Conservation (phyloP, 2,329 filamentous ascomycete genomes). For the Phaeomoniella chlamydospora region DNA sequence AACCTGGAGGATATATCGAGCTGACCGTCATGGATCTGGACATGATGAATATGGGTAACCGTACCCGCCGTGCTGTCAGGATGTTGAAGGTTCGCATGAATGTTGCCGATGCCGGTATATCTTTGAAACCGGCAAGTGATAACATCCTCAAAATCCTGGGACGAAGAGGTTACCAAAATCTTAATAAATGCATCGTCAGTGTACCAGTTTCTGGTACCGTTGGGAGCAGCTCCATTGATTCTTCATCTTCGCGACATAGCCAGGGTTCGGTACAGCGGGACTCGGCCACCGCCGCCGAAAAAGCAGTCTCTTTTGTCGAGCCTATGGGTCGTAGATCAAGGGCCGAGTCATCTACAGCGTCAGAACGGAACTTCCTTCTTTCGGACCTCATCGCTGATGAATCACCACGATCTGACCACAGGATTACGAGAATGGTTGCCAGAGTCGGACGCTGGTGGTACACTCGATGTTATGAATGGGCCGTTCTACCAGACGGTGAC, state of each 20-base stretch:
- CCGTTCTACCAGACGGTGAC: constrained; percentile 34
- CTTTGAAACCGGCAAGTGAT: constrained; percentile 31
- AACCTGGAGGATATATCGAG: constrained; percentile 33
- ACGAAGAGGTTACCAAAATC: constrained; percentile 29
- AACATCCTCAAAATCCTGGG: constrained; percentile 31
- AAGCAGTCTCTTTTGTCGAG: constrained; percentile 4
- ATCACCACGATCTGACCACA: constrained; percentile 59
- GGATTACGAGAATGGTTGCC: constrained; percentile 83
- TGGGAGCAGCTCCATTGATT: constrained; percentile 21
- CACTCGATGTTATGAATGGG: constrained; percentile 73
- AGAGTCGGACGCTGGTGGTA: constrained; percentile 96
- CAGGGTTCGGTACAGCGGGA: constrained; percentile 14
- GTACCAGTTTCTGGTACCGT: constrained; percentile 31
- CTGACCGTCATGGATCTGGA: constrained; percentile 34
- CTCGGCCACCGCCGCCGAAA: constrained; percentile 11
- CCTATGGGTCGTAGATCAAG: constrained; percentile 13
- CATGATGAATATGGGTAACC: constrained; percentile 34
- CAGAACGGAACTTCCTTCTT: constrained; percentile 30
- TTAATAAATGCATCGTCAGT: constrained; percentile 33
- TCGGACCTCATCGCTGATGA: constrained; percentile 61
- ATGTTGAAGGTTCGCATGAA: constrained; percentile 30
- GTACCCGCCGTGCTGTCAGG: constrained; percentile 28
- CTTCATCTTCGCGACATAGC: constrained; percentile 15
- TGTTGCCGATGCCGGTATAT: constrained; percentile 24
- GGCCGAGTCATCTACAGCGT: constrained; percentile 9